Percentiles rank a stretch among this genome's conserved stretches.
phyloP scores from a whole-genome alignment of 352 stramenopile species.

The Phytophthora cryptogea region DNA sequence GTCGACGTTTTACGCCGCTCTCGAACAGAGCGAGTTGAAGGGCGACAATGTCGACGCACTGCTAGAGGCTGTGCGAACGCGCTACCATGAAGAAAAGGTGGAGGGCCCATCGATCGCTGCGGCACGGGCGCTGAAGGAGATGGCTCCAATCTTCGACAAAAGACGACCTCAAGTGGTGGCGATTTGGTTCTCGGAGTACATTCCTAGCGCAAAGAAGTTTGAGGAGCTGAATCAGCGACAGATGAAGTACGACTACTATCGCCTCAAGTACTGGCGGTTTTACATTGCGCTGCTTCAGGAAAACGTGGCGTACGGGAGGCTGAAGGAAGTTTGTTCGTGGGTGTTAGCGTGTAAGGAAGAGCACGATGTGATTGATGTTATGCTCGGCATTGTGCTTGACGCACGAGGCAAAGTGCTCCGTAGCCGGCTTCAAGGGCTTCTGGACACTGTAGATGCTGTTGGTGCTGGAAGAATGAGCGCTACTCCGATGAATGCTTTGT shows the following conservation, averaged over 20 bases:
- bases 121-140: constrained; percentile 50
- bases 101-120: constrained; percentile 36
- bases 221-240: constrained; percentile 83
- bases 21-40: constrained; percentile 20
- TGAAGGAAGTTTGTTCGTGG: constrained; percentile 77
- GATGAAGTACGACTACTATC: constrained; percentile 77
- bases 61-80: constrained; percentile 29
- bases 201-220: constrained; percentile 73
- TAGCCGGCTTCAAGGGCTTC: constrained; percentile 24
- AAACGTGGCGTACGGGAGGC: constrained; percentile 49
- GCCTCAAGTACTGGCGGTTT: constrained; percentile 81
- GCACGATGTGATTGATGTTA: constrained; percentile 79
- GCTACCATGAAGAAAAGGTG: constrained; percentile 19
- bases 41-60: constrained; percentile 20
- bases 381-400: constrained; percentile 58
- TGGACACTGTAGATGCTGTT: constrained; percentile 3
- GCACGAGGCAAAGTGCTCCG: constrained; percentile 54
- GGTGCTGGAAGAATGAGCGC: background rate
- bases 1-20: constrained; percentile 33
- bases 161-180: constrained; percentile 63
- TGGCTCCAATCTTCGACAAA: constrained; percentile 70
- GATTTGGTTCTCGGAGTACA: constrained; percentile 80
- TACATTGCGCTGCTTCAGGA: constrained; percentile 63
- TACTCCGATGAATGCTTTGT: constrained; percentile 3
- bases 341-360: constrained; percentile 83